Percentiles rank a stretch among this genome's conserved stretches.
These are phyloP conservation scores for Nitzschia putrida DNA, from an alignment of 108 stramenopile species.

Conservation along the genomic window DNA sequence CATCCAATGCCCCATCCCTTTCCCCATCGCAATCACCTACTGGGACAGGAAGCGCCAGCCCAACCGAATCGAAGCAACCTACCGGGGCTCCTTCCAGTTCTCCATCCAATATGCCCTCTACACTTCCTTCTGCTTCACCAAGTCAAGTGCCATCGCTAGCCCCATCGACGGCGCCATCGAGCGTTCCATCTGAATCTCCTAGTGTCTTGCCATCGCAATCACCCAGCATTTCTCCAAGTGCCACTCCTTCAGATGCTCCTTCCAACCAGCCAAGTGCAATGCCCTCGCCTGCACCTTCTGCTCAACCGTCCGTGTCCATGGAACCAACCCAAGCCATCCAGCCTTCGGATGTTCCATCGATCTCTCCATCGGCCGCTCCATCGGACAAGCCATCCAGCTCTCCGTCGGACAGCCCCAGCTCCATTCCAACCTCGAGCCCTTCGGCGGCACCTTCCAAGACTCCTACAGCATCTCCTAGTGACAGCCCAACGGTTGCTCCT, in stretches of 20 bases:
- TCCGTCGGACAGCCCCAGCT: not conserved
- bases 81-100: not conserved
- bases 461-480: not conserved
- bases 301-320: constrained; percentile 34
- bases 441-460: not conserved
- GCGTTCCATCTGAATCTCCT: not conserved
- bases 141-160: not conserved
- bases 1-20: not conserved
- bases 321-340: too few species aligned
- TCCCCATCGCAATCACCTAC: not conserved
- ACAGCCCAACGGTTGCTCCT: not conserved
- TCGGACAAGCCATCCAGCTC: not conserved
- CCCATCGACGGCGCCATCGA: not conserved
- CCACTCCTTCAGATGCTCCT: not conserved
- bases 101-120: not conserved
- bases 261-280: constrained; percentile 3
- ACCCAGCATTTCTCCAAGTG: not conserved
- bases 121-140: not conserved
- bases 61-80: not conserved
- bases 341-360: too few species aligned
- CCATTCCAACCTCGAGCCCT: not conserved
- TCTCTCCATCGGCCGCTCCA: not conserved
- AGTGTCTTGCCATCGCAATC: not conserved
- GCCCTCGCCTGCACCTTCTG: not conserved
- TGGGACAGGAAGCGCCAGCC: too few species aligned